Base-by-base conservation (phyloP, 148 eudicot genomes). In the Nepenthes gracilis region DNA sequence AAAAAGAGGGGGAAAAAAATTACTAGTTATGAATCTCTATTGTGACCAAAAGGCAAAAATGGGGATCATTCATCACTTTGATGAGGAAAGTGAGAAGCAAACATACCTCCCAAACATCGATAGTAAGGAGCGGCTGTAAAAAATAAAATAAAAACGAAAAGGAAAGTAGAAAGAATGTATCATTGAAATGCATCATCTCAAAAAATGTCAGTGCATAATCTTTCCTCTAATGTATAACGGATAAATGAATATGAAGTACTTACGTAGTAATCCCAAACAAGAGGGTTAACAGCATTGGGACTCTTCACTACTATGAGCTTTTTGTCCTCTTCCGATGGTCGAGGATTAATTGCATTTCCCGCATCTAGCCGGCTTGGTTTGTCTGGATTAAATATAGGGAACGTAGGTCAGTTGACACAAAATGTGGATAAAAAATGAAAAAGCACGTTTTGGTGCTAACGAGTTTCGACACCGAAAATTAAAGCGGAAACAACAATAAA, bases 271-370 rank as follows among this genome's bases (percentile, higher is more conserved):
- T 87, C 85, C 85, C 82, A 86, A 57, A 93, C 92, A 67, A 89
- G 95, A 43, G 99, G 99, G 75, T 79, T 93, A 56, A 89, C 80
- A 47, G 99, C 99, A 79, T 93, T 89, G 4, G 90, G 99, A 66
- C 80, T 93, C 83, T 89, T 93, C 63, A 93, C 85, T 67, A 93
- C 74, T 36, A 80, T 84, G 38, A 93, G 92, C 77, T 86, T 93
- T 67, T 89, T 89, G 77, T 93, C 96, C 70, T 86, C 85, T 2
- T 93, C 95, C 14, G 81, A 66, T 32, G 95, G 96, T 59, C 64
- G 74, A 6, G 96, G 99, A 72, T 93, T 93, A 55, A 62, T 66
- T 52, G 89, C 95, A 72, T 86, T 88, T 43, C 74, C 91, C 43
- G 84, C 85, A 56, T 83, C 77, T 47, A 93, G 72, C 66, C 65